phyloP scores from a whole-genome alignment of 306 rosid species.

The Vigna mungo region DNA sequence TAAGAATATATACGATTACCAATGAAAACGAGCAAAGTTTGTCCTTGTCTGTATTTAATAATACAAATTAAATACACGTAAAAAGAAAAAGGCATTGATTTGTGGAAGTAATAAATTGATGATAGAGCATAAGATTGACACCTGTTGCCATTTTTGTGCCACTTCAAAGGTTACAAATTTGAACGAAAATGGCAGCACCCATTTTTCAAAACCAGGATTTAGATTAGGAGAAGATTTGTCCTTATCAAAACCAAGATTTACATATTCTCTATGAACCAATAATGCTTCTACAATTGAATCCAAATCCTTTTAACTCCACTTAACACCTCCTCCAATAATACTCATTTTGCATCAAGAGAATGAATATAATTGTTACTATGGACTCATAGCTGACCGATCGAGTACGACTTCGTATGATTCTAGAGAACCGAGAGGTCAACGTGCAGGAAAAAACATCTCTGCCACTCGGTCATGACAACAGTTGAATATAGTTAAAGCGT shows the following conservation, averaged over 20 bases:
- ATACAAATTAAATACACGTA: too few species aligned
- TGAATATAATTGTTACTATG: too few species aligned
- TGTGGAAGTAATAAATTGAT: slow-evolving; percentile 19
- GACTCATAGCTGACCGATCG: too few species aligned
- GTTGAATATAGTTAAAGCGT: too few species aligned
- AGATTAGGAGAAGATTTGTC: not conserved
- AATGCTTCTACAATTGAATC: not conserved
- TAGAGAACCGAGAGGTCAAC: too few species aligned
- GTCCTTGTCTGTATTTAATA: slow-evolving; percentile 38
- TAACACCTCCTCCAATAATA: too few species aligned
- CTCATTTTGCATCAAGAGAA: too few species aligned
- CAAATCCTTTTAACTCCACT: not conserved
- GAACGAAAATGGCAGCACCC: not conserved
- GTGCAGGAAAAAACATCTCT: too few species aligned
- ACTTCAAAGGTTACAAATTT: slow-evolving; percentile 23
- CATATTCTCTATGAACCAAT: not conserved
- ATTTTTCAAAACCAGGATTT: not conserved
- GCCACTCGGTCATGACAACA: too few species aligned
- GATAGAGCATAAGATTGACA: not conserved
- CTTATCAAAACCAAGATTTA: not conserved
- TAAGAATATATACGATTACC: slow-evolving; percentile 39
- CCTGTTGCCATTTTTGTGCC: slow-evolving; percentile 27
- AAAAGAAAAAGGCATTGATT: slow-evolving; percentile 18
- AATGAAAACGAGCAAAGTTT: slow-evolving; percentile 51
- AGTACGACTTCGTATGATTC: too few species aligned